Evolutionary conservation across 371 early-diverging fungal species (phyloP).

Genomic region (Mucor velutinosus): DNA sequence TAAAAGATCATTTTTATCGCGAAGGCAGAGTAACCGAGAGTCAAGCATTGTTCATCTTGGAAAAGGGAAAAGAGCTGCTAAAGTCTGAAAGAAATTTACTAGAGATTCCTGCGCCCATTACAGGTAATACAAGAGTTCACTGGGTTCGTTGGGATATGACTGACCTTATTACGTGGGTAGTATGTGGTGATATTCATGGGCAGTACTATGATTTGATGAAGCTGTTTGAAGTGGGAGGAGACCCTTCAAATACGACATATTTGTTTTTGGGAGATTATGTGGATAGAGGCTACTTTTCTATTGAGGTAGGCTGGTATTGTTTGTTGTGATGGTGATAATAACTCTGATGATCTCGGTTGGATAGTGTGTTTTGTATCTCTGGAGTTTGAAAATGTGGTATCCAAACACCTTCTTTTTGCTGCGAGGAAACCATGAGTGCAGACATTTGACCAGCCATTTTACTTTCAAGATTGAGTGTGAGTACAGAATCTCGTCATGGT

Average conservation of each 20-base stretch:
- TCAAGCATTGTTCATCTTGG: slow-evolving; percentile 88
- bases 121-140: slow-evolving; percentile 5
- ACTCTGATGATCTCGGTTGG: neutral
- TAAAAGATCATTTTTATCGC: slow-evolving; percentile 87
- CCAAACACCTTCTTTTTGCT: slow-evolving; percentile 90
- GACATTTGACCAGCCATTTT: slow-evolving; percentile 97
- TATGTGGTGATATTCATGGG: slow-evolving; percentile 99
- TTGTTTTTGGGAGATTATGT: slow-evolving; percentile 98
- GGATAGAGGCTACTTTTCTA: slow-evolving; percentile 95
- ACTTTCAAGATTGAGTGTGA: slow-evolving; percentile 96
- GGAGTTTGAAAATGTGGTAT: slow-evolving; percentile 92
- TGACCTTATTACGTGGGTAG: slow-evolving; percentile 28
- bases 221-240: slow-evolving; percentile 96
- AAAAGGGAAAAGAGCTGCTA: slow-evolving; percentile 76
- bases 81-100: slow-evolving; percentile 82
- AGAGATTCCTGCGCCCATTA: slow-evolving; percentile 77
- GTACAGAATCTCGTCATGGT: slow-evolving; percentile 15
- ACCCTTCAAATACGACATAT: slow-evolving; percentile 86
- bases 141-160: neutral
- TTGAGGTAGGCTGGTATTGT: slow-evolving; percentile 56
- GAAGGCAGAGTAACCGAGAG: slow-evolving; percentile 92
- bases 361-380: slow-evolving; percentile 89
- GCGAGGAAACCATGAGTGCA: slow-evolving; percentile 98
- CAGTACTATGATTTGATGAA: slow-evolving; percentile 99
- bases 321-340: neutral